phyloP scores from a whole-genome alignment of 768 basidiomycete genomes.

The Amanita fuliginea region DNA sequence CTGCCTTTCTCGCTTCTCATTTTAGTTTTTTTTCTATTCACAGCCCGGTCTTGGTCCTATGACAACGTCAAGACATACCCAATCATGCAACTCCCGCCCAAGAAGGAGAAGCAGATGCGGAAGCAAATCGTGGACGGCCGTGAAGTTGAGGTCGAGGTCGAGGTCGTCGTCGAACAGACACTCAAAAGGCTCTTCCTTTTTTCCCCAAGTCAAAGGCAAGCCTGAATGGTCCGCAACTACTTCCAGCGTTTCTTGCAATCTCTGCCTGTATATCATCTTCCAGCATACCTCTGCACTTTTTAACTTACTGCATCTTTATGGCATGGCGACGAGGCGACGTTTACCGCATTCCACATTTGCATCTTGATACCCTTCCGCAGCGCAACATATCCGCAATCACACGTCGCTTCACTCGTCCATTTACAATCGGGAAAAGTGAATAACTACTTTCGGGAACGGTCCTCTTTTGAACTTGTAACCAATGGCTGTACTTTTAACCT shows the following conservation, averaged over 20 bases:
- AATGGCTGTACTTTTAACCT: slow-evolving; percentile 7
- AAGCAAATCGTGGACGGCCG: slow-evolving; percentile 37
- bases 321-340: slow-evolving; percentile 4
- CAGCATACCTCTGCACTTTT: slow-evolving; percentile 4
- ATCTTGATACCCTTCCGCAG: slow-evolving; percentile 6
- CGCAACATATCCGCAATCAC: slow-evolving; percentile 1
- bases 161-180: slow-evolving; percentile 45
- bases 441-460: slow-evolving; percentile 3
- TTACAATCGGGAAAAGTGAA: slow-evolving; percentile 4
- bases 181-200: slow-evolving; percentile 65
- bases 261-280: slow-evolving; percentile 1
- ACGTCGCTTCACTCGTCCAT: neutral
- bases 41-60: slow-evolving; percentile 69
- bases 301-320: slow-evolving; percentile 5
- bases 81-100: slow-evolving; percentile 43
- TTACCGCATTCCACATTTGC: neutral
- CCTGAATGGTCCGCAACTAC: neutral
- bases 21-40: too few relatives aligned
- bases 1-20: slow-evolving; percentile 8
- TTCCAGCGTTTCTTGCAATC: neutral
- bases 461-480: slow-evolving; percentile 5
- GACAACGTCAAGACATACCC: slow-evolving; percentile 64
- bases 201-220: slow-evolving; percentile 20
- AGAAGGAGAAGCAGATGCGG: slow-evolving; percentile 47
- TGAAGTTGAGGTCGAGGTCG: slow-evolving; percentile 43